phyloP scores from a whole-genome alignment of 2,329 filamentous ascomycete species.

The Trichoderma sp. region DNA sequence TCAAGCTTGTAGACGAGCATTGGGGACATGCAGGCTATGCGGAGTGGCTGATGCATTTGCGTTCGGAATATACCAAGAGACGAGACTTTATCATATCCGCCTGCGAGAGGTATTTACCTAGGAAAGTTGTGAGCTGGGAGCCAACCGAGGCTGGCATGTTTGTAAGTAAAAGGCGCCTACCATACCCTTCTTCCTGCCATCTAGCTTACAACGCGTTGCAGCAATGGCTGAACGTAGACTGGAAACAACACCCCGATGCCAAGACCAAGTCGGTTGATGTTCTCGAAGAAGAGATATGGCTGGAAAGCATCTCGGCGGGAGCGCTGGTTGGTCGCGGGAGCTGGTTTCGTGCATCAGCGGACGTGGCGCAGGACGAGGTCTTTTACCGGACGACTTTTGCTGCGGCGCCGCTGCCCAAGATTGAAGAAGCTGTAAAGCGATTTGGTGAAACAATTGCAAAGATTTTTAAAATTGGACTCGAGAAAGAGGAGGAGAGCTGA shows the following conservation, averaged over 20 bases:
- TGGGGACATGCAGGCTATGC: conserved; percentile 19
- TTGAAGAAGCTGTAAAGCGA: conserved; percentile 18
- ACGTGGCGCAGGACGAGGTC: neutral
- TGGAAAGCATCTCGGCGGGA: conserved; percentile 17
- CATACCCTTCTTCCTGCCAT: neutral
- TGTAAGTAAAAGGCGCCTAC: neutral
- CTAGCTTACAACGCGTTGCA: neutral
- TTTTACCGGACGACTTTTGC: conserved; percentile 24
- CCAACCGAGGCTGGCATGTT: conserved; percentile 20
- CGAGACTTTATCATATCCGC: conserved; percentile 18
- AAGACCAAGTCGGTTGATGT: conserved; percentile 1
- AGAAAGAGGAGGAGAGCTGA: neutral
- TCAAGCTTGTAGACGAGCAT: conserved; percentile 23
- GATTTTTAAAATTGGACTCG: neutral
- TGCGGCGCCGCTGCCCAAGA: conserved; percentile 15
- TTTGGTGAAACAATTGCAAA: conserved; percentile 14
- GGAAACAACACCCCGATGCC: conserved; percentile 9
- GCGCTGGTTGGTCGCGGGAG: conserved; percentile 3
- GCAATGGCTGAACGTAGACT: conserved; percentile 26
- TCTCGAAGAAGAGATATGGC: conserved; percentile 16
- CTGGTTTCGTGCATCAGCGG: conserved; percentile 15
- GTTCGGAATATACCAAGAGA: neutral
- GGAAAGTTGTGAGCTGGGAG: conserved; percentile 13
- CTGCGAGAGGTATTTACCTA: conserved; percentile 11
- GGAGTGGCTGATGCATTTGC: conserved; percentile 22